These are phyloP conservation scores for Pythium aristosporum DNA, from an alignment of 352 stramenopile species.

Conservation along the genomic window DNA sequence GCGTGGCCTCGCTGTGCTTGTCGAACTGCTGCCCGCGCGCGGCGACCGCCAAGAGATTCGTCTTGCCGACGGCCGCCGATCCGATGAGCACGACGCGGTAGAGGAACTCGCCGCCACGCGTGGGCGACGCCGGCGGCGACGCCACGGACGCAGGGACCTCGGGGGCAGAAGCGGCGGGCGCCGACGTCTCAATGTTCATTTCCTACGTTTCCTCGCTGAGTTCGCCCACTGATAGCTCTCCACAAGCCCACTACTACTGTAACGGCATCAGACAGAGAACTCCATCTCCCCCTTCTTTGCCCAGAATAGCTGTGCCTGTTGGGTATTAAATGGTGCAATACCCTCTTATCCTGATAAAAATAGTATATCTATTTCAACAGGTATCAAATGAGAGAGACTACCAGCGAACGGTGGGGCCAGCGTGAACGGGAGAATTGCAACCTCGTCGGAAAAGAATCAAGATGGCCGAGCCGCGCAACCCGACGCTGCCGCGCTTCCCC, in stretches of 20 bases:
- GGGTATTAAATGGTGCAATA: conserved; percentile 13
- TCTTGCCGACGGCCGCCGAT: conserved; percentile 61
- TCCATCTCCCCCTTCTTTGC: neutral
- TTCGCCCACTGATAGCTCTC: neutral
- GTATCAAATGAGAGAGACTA: conserved; percentile 1
- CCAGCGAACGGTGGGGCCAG: conserved; percentile 17
- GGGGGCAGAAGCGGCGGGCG: neutral
- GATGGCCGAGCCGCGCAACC: conserved; percentile 64
- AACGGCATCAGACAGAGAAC: neutral
- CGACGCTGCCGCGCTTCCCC: conserved; percentile 61
- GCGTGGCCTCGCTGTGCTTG: conserved; percentile 44
- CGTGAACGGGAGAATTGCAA: conserved; percentile 5
- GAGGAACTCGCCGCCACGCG: conserved; percentile 36
- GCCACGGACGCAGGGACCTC: conserved; percentile 5
- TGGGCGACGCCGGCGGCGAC: conserved; percentile 42
- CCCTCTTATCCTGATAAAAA: neutral
- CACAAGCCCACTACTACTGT: neutral
- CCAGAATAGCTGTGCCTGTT: conserved; percentile 23
- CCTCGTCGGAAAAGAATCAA: conserved; percentile 2
- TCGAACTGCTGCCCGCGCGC: conserved; percentile 59
- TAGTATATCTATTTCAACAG: neutral
- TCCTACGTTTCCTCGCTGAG: neutral
- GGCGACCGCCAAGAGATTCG: conserved; percentile 57
- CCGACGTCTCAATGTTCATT: conserved; percentile 16
- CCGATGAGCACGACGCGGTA: conserved; percentile 73